Evolutionary conservation across 2,329 filamentous ascomycete genomes (phyloP), one percentile per base, ranked within the genome.

Genomic region (Pseudogymnoascus sp.): DNA sequence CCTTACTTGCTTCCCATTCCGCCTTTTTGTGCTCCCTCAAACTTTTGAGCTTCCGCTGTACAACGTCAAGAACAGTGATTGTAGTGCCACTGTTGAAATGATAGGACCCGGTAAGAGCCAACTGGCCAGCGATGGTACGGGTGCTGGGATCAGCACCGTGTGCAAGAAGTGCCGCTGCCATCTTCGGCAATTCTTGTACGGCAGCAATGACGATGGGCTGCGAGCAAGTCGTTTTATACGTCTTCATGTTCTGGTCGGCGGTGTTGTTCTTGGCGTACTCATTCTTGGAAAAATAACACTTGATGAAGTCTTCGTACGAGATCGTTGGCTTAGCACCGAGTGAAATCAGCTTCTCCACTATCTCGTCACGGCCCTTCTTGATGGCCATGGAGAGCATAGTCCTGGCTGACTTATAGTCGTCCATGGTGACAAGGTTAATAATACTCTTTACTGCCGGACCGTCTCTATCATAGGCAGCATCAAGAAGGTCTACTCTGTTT

Each of bases 171-270:
- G 81, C 76, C 19, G 67, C 47, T 10, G 70, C 63, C 5, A 86
- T 71, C 0, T 78, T 75, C n/a, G 76, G 74, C 69, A 86, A 64
- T 68, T 83, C 80, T 6, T 73, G 70, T 75, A 80, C 13, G 3
- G 82, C 74, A 2, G 91, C 90, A 3, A 80, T 64, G 8, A 91
- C 78, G 13, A 95, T 75, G 0, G 91, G 90, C 69, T 93, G 90
- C 62, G 83, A 78, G 10, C 82, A 70, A 1, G 68, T 71, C 5
- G 73, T 65, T 3, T 78, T 72, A 71, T 86, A 90, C 0, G 68
- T 68, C 1, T 74, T 72, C 63, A 80, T 74, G 62, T 85, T 86
- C 0, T 73, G 60, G 21, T 87, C 81, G 1, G 79, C 71, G 14
- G 69, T 74, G 19, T 76, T 68, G 2, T 78, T 70, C 1, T 69